Percentiles rank a stretch among this genome's conserved stretches.
phyloP scores from a whole-genome alignment of 805 yeast species.

The Ogataea methylovora region DNA sequence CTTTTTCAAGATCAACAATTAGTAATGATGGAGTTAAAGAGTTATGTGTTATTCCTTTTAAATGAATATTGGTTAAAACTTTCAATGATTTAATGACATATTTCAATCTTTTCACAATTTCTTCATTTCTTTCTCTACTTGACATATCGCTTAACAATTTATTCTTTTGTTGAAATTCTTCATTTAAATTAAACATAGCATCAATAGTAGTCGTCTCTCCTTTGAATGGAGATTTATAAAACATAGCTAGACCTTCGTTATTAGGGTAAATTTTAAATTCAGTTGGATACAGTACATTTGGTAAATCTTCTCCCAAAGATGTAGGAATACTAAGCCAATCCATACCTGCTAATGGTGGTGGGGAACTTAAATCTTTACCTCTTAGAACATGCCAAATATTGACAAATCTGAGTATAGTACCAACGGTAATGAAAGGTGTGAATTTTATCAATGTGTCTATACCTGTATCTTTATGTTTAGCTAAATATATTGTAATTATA shows the following conservation, averaged over 20 bases:
- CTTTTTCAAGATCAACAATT: conserved; percentile 24
- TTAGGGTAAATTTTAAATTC: conserved; percentile 1
- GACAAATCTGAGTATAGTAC: conserved; percentile 6
- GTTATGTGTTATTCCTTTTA: conserved; percentile 38
- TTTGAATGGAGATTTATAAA: conserved; percentile 1
- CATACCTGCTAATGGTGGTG: too few relatives aligned
- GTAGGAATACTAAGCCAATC: too few relatives aligned
- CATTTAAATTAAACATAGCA: too few relatives aligned
- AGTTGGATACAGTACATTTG: conserved; percentile 3
- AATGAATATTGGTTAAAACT: conserved; percentile 26
- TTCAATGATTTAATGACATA: conserved; percentile 16
- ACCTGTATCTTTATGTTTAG: conserved; percentile 6
- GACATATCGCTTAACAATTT: neutral
- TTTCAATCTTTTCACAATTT: conserved; percentile 15
- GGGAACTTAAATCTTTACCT: too few relatives aligned
- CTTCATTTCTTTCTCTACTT: conserved; percentile 1
- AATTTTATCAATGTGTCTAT: conserved; percentile 5
- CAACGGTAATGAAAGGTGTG: conserved; percentile 6
- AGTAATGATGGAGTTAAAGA: conserved; percentile 35
- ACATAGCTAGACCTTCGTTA: conserved; percentile 2
- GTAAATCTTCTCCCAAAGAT: conserved; percentile 4
- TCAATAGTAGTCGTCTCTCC: neutral
- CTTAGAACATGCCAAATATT: conserved; percentile 7
- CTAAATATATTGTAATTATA: conserved; percentile 2
- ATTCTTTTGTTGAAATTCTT: too few relatives aligned